Evolutionary conservation across 805 yeast species (phyloP), one percentile per base, ranked within the genome.

Genomic region (Zygosaccharomyces kombuchaensis): DNA sequence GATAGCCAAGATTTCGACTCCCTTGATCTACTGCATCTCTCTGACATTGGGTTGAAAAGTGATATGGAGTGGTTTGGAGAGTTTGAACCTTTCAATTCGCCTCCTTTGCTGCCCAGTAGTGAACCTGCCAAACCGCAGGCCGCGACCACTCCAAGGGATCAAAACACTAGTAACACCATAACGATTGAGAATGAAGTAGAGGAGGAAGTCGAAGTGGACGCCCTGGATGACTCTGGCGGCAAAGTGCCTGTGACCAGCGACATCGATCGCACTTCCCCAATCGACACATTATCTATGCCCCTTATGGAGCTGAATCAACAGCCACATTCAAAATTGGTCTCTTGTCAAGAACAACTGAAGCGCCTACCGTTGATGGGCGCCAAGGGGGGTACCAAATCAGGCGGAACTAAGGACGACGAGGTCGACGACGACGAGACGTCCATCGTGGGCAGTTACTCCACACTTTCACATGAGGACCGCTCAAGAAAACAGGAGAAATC

Each of bases 211-310:
- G 44, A 43, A 6, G 39, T 37, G 1, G 44, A 29, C 32, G 45
- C 34, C 19, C 25, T 38, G 23, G 48, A 40, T 4, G 50, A 46
- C 14, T 40, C 44, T 6, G 44, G 46, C 3, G 43, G 25, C 16
- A 36, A 34, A 30, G 40, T 25, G 25, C 36, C 45, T 12, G 36
- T 43, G 30, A 38, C 56, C 3, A 57, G 59, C 13, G 66, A 62
- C 32, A 48, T 55, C 16, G 68, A 63, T 37, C 57, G 56, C 22
- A 60, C 67, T 1, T 62, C 66, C 1, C 67, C 67, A 13, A 54
- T 60, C 3, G 65, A 59, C 40, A 59, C 67, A 6, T 46, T 64
- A 23, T 64, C 68, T 1, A 64, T 64, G 66, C 67, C 68, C 2
- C 34, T 63, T 41, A 58, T 62, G 57, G 68, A 64, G 27, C 41